phyloP scores from a whole-genome alignment of 768 basidiomycete genomes.

The Leccinum obscurum region DNA sequence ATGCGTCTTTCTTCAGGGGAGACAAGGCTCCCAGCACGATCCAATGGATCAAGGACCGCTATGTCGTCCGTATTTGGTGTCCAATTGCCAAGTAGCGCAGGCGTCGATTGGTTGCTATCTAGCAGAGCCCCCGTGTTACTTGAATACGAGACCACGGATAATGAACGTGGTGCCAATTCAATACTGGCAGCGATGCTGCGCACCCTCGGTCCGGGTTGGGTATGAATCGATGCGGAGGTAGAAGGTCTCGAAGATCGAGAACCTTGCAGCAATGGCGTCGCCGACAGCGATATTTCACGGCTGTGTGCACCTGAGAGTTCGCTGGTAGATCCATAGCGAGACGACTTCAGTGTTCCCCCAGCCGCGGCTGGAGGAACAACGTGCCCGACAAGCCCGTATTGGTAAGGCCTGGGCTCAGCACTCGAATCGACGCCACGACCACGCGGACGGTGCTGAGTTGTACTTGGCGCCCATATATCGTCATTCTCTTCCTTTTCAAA shows the following conservation, averaged over 20 bases:
- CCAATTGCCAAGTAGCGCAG: slow-evolving; percentile 11
- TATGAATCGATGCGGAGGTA: slow-evolving; percentile 40
- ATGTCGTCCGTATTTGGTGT: slow-evolving; percentile 25
- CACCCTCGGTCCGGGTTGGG: slow-evolving; percentile 11
- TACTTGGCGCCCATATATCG: slow-evolving; percentile 17
- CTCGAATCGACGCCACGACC: slow-evolving; percentile 30
- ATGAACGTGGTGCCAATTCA: slow-evolving; percentile 16
- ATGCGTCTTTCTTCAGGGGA: slow-evolving; percentile 23
- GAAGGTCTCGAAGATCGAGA: slow-evolving; percentile 42
- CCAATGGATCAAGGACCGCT: slow-evolving; percentile 14
- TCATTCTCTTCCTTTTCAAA: slow-evolving; percentile 46
- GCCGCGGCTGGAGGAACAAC: slow-evolving; percentile 31
- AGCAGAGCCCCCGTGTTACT: slow-evolving; percentile 11
- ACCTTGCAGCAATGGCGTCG: slow-evolving; percentile 25
- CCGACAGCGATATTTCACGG: slow-evolving; percentile 28
- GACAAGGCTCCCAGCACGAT: slow-evolving; percentile 25
- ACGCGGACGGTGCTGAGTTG: slow-evolving; percentile 21
- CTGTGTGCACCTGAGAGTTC: slow-evolving; percentile 23
- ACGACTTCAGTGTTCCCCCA: slow-evolving; percentile 35
- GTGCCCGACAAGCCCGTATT: slow-evolving; percentile 62
- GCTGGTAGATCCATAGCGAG: slow-evolving; percentile 27
- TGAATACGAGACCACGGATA: slow-evolving; percentile 24
- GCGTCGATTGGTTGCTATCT: slow-evolving; percentile 2
- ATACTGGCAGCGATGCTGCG: slow-evolving; percentile 3
- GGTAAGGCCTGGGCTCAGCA: slow-evolving; percentile 55